Evolutionary conservation across 768 basidiomycete species (phyloP).

Genomic region (Suillus plorans): DNA sequence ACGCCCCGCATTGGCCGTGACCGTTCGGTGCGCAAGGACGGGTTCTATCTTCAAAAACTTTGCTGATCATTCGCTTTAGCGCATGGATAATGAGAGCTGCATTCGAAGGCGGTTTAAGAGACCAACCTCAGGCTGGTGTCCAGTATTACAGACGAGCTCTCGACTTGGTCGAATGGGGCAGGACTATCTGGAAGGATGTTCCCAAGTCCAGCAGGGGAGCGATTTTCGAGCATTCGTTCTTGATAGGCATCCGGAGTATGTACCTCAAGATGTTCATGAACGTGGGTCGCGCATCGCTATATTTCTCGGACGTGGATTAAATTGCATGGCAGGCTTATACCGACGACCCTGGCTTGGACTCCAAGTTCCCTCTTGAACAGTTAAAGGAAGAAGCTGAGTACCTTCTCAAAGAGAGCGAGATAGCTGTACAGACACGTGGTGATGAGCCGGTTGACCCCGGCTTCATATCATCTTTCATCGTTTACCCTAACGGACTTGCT

Average conservation of each 20-base stretch:
- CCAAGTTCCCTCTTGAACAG: conserved; percentile 12
- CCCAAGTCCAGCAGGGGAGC: conserved; percentile 13
- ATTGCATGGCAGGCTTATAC: background rate
- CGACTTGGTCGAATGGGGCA: conserved; percentile 19
- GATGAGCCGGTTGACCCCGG: conserved; percentile 8
- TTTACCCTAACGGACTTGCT: conserved; percentile 14
- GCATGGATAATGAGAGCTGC: conserved; percentile 21
- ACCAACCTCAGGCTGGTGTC: conserved; percentile 4
- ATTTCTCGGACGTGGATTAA: background rate
- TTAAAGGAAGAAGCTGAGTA: conserved; percentile 21
- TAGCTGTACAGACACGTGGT: background rate
- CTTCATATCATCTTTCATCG: conserved; percentile 18
- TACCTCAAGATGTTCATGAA: conserved; percentile 11
- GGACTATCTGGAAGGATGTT: conserved; percentile 16
- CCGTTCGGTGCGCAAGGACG: conserved; percentile 33
- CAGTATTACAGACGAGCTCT: conserved; percentile 14
- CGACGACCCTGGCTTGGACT: conserved; percentile 5
- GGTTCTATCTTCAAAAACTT: background rate
- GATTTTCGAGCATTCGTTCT: conserved; percentile 20
- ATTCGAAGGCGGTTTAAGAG: conserved; percentile 7
- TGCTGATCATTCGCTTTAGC: conserved; percentile 8
- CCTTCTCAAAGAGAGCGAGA: conserved; percentile 11
- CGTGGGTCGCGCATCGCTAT: background rate
- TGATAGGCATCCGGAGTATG: conserved; percentile 16
- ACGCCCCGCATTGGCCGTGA: conserved; percentile 35